Conservation (phyloP, 1,284 basidiomycete species). For the Tilletia walkeri region DNA sequence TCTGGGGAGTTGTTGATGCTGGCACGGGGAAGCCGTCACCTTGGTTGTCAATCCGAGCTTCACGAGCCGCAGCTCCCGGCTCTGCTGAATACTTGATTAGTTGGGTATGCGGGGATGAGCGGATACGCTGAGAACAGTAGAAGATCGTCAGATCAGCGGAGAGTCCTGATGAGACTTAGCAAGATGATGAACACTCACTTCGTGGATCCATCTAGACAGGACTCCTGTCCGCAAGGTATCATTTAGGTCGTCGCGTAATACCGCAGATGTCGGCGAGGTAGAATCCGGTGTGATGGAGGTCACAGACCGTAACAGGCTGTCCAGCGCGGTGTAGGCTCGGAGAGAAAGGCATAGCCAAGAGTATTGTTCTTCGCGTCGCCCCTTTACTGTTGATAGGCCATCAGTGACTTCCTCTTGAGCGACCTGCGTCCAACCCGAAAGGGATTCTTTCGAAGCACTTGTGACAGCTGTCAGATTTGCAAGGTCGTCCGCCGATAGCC, state of each 20-base stretch:
- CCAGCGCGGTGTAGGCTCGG: neutral
- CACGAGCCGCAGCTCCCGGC: neutral
- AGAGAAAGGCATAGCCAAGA: neutral
- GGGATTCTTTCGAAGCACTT: neutral
- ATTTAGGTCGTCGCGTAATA: slow-evolving; percentile 2
- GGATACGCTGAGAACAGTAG: neutral
- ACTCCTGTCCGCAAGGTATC: neutral
- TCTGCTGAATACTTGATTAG: slow-evolving; percentile 9
- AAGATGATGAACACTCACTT: neutral
- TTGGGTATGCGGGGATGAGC: neutral
- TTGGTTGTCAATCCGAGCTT: neutral
- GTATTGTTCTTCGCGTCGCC: neutral
- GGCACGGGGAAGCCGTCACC: neutral
- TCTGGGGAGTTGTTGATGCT: neutral
- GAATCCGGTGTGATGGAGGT: neutral
- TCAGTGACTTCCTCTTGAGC: neutral
- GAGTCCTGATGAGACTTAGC: neutral
- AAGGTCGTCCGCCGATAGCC: neutral
- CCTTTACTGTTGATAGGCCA: neutral
- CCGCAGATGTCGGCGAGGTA: neutral
- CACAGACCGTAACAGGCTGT: neutral
- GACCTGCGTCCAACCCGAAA: neutral
- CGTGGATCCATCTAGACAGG: neutral
- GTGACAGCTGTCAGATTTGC: neutral
- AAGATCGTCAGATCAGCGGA: neutral